Percentiles rank a stretch among this genome's conserved stretches.
Evolutionary conservation across 2,329 filamentous ascomycete species (phyloP).

Genomic region (Sarocladium oryzae): DNA sequence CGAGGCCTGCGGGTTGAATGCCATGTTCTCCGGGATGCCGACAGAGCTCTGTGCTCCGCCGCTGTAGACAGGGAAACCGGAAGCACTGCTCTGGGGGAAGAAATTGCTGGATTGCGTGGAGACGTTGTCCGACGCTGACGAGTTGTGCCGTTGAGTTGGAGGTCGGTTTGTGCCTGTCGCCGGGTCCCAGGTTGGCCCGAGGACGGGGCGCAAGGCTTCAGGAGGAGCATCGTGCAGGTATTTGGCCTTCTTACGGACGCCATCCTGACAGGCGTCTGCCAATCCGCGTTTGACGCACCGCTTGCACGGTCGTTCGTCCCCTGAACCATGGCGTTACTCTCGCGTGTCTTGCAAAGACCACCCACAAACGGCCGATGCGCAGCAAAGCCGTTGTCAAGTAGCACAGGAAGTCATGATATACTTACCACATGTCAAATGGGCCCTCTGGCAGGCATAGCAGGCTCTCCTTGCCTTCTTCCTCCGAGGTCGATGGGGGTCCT

Average conservation of each 20-base stretch:
- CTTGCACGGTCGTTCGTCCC: constrained; percentile 89
- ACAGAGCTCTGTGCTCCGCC: constrained; percentile 37
- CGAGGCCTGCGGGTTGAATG: constrained; percentile 61
- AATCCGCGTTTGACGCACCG: constrained; percentile 91
- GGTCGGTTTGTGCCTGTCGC: constrained; percentile 39
- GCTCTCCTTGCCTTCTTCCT: constrained; percentile 94
- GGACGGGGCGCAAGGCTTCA: constrained; percentile 80
- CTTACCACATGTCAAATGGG: constrained; percentile 97
- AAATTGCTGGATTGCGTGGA: constrained; percentile 34
- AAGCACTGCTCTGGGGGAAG: constrained; percentile 40
- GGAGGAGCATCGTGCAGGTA: constrained; percentile 95
- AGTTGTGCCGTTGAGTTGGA: constrained; percentile 41
- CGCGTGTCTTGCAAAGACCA: neutral
- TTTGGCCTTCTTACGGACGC: constrained; percentile 97
- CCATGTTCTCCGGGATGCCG: constrained; percentile 40
- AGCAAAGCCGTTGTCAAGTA: neutral
- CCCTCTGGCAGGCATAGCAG: constrained; percentile 94
- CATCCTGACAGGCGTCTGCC: constrained; percentile 87
- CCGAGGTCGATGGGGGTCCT: constrained; percentile 82
- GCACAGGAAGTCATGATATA: constrained; percentile 21
- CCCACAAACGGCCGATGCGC: neutral
- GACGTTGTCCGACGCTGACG: constrained; percentile 37
- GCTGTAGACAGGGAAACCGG: constrained; percentile 47
- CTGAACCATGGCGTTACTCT: constrained; percentile 37
- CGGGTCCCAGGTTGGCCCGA: constrained; percentile 64